phyloP scores from a whole-genome alignment of 257 asterid species.

The Solanum ossicruentum region DNA sequence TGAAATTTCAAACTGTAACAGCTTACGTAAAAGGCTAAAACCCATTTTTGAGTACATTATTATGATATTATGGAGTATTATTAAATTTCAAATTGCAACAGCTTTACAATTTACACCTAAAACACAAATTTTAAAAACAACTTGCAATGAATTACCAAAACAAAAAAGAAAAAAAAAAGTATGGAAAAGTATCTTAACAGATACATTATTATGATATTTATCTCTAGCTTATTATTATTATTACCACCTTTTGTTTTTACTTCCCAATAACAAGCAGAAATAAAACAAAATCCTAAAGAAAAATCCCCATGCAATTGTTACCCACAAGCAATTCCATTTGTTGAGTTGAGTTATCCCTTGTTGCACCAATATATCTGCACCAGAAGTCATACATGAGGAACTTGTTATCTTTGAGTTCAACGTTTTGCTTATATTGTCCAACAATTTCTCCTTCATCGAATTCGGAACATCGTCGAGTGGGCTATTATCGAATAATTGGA shows the following conservation, averaged over 20 bases:
- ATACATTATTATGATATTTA: background rate
- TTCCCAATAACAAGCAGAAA: conserved; percentile 14
- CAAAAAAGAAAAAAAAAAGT: no score
- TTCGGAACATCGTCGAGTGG: conserved; percentile 1
- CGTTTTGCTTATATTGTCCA: conserved; percentile 3
- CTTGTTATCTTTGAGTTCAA: conserved; percentile 16
- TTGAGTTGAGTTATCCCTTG: conserved; percentile 13
- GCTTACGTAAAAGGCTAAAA: no score
- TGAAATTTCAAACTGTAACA: no score
- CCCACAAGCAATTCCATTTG: conserved; percentile 26
- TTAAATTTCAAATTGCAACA: no score
- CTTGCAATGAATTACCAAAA: no score
- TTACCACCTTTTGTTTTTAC: conserved; percentile 21
- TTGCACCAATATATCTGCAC: conserved; percentile 19
- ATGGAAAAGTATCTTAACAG: no score
- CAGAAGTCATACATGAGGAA: conserved; percentile 17
- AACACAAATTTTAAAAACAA: no score
- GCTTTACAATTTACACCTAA: no score
- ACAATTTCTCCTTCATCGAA: conserved; percentile 6
- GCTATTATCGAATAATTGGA: conserved; percentile 25
- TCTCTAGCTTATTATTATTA: background rate
- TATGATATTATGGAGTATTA: background rate
- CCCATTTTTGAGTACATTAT: background rate
- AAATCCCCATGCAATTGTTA: conserved; percentile 27
- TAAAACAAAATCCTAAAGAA: conserved; percentile 24